Evolutionary conservation across 768 basidiomycete genomes (phyloP).

Genomic region (Phlegmacium glaucopus): DNA sequence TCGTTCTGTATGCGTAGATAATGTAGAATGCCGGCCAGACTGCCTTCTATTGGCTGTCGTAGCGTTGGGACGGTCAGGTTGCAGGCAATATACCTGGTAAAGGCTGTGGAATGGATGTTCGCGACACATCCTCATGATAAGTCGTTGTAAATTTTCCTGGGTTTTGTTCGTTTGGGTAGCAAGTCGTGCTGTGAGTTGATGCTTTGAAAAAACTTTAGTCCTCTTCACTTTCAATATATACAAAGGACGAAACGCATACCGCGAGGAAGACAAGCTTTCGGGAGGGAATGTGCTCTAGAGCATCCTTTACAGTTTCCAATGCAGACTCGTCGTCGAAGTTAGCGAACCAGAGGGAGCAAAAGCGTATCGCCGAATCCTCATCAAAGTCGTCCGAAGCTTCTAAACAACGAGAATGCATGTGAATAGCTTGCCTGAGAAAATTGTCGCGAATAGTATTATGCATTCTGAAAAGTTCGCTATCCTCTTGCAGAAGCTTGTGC

Average conservation of each 20-base stretch:
- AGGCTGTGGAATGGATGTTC: slow-evolving; percentile 95
- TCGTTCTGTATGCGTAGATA: slow-evolving; percentile 53
- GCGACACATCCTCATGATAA: slow-evolving; percentile 72
- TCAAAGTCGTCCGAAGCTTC: slow-evolving; percentile 69
- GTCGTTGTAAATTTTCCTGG: slow-evolving; percentile 58
- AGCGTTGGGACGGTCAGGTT: slow-evolving; percentile 24
- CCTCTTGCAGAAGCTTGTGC: slow-evolving; percentile 35
- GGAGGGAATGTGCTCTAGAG: slow-evolving; percentile 67
- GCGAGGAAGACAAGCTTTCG: slow-evolving; percentile 89
- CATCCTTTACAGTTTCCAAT: slow-evolving; percentile 35
- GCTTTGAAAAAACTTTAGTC: slow-evolving; percentile 29
- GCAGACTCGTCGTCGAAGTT: slow-evolving; percentile 67
- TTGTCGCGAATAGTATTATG: slow-evolving; percentile 52
- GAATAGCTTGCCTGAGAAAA: slow-evolving; percentile 73
- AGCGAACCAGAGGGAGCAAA: slow-evolving; percentile 91
- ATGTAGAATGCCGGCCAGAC: slow-evolving; percentile 40
- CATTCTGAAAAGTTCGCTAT: slow-evolving; percentile 46
- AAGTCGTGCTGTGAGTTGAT: slow-evolving; percentile 92
- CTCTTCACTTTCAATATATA: not conserved
- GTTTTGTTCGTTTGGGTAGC: slow-evolving; percentile 39
- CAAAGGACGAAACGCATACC: slow-evolving; percentile 24
- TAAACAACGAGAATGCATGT: slow-evolving; percentile 84
- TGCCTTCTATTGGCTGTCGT: slow-evolving; percentile 33
- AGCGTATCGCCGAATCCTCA: slow-evolving; percentile 71
- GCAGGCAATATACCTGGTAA: slow-evolving; percentile 82